Conservation (phyloP, 2,329 filamentous ascomycete species). For the Ambrosiella xylebori region DNA sequence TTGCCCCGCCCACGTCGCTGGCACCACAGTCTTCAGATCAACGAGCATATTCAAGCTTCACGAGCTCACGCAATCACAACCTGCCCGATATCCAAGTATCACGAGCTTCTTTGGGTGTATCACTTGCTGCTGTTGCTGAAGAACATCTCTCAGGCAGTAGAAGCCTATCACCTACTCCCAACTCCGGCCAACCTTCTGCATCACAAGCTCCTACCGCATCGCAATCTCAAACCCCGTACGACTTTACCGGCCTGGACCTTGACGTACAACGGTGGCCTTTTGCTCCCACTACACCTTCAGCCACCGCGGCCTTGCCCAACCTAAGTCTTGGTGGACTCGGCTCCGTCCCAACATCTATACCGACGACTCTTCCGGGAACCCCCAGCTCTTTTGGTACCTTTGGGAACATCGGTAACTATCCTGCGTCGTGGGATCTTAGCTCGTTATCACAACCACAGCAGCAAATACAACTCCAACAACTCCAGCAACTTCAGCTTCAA, state of each 20-base stretch:
- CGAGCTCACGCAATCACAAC: neutral
- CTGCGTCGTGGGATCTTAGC: conserved; percentile 8
- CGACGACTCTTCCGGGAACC: conserved; percentile 3
- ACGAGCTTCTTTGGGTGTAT: neutral
- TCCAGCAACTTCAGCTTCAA: conserved; percentile 8
- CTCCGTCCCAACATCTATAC: conserved; percentile 1
- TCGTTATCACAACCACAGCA: conserved; percentile 7
- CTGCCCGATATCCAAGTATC: neutral
- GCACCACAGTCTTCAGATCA: neutral
- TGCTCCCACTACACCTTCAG: conserved; percentile 3
- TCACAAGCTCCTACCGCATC: neutral
- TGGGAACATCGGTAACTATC: neutral
- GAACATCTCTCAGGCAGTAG: neutral
- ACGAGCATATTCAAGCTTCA: neutral
- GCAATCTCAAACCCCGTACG: neutral
- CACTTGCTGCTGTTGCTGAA: neutral
- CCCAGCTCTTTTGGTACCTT: neutral
- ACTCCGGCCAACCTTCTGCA: neutral
- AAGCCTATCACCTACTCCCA: neutral
- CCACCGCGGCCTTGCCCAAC: neutral
- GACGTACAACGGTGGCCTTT: conserved; percentile 7
- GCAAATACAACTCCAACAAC: conserved; percentile 8
- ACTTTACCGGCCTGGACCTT: conserved; percentile 7
- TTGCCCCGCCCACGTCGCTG: neutral
- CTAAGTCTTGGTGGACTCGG: neutral